Evolutionary conservation across 1,284 basidiomycete genomes (phyloP).

Genomic region (Caloboletus firmus): DNA sequence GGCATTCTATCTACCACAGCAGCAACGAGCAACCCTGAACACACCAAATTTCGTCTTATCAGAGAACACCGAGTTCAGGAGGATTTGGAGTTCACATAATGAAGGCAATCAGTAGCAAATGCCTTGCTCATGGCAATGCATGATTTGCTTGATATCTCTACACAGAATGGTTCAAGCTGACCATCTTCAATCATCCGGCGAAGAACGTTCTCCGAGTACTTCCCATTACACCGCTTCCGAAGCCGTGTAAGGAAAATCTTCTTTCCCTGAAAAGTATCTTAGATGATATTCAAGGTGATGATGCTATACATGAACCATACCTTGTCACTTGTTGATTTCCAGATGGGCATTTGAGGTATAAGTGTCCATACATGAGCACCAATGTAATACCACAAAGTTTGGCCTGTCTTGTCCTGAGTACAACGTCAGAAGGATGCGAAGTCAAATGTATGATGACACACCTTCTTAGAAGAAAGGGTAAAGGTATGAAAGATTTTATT

Average conservation of each 20-base stretch:
- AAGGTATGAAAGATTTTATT: conserved; percentile 46
- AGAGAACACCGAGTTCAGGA: no score
- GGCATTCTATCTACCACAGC: background rate
- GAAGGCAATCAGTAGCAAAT: conserved; percentile 26
- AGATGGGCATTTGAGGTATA: conserved; percentile 32
- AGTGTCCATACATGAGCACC: conserved; percentile 44
- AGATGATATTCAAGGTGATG: background rate
- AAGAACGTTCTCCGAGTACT: conserved; percentile 33
- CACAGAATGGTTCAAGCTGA: conserved; percentile 41
- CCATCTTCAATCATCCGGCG: conserved; percentile 35
- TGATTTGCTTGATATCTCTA: conserved; percentile 38
- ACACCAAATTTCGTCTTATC: no score
- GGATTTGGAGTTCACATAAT: conserved; percentile 18
- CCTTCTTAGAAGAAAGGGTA: conserved; percentile 44
- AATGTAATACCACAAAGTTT: conserved; percentile 44
- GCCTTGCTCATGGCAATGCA: conserved; percentile 22
- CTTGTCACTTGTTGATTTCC: conserved; percentile 38
- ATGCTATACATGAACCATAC: conserved; percentile 26
- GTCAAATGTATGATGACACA: conserved; percentile 18
- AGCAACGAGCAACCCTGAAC: background rate
- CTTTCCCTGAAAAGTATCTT: conserved; percentile 32
- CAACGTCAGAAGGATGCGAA: background rate
- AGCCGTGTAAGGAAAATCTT: conserved; percentile 38
- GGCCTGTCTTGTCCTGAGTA: conserved; percentile 32
- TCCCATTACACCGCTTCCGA: conserved; percentile 29